These are phyloP conservation scores for Acer negundo DNA, from an alignment of 345 rosid genomes.

Conservation along the genomic window DNA sequence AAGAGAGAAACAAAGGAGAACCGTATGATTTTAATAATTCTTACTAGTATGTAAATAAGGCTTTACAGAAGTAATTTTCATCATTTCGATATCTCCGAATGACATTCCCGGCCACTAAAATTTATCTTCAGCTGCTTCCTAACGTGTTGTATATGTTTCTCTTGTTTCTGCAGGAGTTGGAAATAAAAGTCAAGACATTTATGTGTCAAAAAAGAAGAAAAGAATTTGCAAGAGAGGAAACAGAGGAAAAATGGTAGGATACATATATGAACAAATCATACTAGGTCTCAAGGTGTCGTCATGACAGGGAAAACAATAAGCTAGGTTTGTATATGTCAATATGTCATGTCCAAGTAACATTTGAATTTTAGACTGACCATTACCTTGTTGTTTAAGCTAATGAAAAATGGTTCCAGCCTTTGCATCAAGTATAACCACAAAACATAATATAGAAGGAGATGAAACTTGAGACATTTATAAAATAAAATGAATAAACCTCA, in stretches of 20 bases:
- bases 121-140: conserved; percentile 20
- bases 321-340: no score
- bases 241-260: background rate
- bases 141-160: conserved; percentile 14
- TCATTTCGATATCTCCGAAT: background rate
- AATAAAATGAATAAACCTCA: conserved; percentile 21
- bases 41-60: background rate
- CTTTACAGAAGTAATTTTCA: background rate
- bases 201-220: background rate
- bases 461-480: background rate
- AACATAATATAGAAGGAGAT: background rate
- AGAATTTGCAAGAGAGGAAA: background rate
- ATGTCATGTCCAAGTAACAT: background rate
- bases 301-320: background rate
- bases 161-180: conserved; percentile 21
- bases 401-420: background rate
- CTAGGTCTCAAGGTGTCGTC: background rate
- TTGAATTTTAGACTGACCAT: background rate
- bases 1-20: background rate
- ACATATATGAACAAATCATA: background rate
- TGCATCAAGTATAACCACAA: background rate
- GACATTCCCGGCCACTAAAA: background rate
- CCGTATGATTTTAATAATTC: background rate
- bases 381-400: background rate
- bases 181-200: background rate